Evolutionary conservation across 768 basidiomycete species (phyloP).

Genomic region (Mycena venus): DNA sequence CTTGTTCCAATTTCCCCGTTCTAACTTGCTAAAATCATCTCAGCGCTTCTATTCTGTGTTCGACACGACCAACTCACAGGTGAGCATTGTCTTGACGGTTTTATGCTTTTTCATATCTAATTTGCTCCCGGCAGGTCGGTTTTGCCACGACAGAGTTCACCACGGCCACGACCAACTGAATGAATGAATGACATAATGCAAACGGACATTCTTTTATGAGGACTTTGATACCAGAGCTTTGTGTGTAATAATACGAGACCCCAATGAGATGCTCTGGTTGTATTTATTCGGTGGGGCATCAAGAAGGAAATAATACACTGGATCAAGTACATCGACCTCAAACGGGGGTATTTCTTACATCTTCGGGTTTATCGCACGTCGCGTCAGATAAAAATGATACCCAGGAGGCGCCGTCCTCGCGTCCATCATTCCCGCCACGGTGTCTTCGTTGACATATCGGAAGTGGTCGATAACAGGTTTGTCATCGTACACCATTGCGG

Average conservation of each 20-base stretch:
- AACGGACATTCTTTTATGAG: not conserved
- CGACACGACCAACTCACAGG: slow-evolving; percentile 56
- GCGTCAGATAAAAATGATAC: slow-evolving; percentile 16
- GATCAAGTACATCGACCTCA: no score
- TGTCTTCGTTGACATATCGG: slow-evolving; percentile 18
- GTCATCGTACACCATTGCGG: slow-evolving; percentile 20
- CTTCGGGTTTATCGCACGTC: not conserved
- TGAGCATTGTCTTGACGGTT: slow-evolving; percentile 49
- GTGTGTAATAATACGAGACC: not conserved
- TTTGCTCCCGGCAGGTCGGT: not conserved
- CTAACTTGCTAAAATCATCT: not conserved
- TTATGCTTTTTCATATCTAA: not conserved
- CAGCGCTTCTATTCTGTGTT: slow-evolving; percentile 71
- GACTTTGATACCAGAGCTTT: slow-evolving; percentile 7
- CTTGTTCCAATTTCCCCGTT: not conserved
- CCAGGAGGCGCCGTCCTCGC: not conserved
- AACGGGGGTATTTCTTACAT: no score
- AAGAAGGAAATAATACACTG: no score
- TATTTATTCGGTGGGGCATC: no score
- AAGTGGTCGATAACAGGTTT: slow-evolving; percentile 21
- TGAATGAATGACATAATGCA: not conserved
- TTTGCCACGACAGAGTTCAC: slow-evolving; percentile 41
- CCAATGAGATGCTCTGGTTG: slow-evolving; percentile 7
- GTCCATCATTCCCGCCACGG: slow-evolving; percentile 20
- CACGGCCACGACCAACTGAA: slow-evolving; percentile 50